phyloP scores from a whole-genome alignment of 768 basidiomycete genomes.

The Suillus occidentalis region DNA sequence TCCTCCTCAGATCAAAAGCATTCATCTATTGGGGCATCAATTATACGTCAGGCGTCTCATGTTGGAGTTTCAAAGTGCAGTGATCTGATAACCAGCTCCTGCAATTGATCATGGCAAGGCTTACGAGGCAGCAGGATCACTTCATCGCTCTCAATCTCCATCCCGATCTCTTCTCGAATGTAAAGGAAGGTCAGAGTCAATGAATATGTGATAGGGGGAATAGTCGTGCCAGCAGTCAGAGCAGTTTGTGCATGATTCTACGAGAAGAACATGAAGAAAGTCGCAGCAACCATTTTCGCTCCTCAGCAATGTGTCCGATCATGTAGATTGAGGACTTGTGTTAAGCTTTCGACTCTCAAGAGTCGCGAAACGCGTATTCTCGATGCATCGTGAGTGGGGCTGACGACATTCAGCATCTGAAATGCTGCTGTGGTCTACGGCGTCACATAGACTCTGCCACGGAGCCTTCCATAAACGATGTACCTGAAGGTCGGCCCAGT shows the following conservation, averaged over 20 bases:
- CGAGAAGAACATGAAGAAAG: background rate
- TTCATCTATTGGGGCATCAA: too few species aligned
- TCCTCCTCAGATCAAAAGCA: too few species aligned
- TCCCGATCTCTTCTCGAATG: background rate
- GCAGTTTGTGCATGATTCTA: background rate
- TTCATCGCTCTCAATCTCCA: too few species aligned
- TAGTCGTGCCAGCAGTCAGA: background rate
- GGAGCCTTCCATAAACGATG: background rate
- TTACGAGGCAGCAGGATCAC: too few species aligned
- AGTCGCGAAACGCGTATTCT: background rate
- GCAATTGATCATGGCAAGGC: too few species aligned
- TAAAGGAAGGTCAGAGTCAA: background rate
- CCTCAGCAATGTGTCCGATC: background rate
- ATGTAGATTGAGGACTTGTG: background rate
- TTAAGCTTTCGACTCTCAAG: background rate
- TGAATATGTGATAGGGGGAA: background rate
- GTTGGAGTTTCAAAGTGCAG: too few species aligned
- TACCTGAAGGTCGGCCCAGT: background rate
- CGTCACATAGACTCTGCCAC: background rate
- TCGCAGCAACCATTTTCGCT: background rate
- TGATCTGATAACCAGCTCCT: too few species aligned
- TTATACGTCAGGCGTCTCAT: too few species aligned
- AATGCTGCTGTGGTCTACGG: background rate
- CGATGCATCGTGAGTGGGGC: background rate
- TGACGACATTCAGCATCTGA: background rate